phyloP scores from a whole-genome alignment of 345 rosid species.

The Acer yangbiense region DNA sequence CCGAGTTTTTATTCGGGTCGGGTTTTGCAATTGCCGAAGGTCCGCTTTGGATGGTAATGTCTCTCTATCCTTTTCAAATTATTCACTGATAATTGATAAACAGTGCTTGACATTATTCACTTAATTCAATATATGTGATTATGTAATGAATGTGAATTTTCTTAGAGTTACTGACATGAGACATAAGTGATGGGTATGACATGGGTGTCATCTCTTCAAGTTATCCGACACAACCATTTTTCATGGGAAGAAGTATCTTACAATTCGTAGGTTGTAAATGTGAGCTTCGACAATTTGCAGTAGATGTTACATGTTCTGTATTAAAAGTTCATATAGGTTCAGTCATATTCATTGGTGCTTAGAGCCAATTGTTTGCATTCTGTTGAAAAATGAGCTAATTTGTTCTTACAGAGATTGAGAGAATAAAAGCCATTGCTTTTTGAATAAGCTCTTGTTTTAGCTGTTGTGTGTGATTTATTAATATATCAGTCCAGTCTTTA shows the following conservation, averaged over 20 bases:
- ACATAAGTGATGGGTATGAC: no score
- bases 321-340: not conserved
- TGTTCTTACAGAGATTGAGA: not conserved
- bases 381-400: not conserved
- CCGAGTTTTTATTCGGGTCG: conserved; percentile 85
- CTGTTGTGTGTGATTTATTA: not conserved
- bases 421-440: not conserved
- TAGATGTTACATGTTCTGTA: not conserved
- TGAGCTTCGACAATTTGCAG: not conserved
- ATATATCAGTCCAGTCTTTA: not conserved
- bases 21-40: conserved; percentile 97
- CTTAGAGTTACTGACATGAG: no score
- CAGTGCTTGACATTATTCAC: no score
- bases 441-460: not conserved
- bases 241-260: no score
- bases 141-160: no score
- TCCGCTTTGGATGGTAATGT: conserved; percentile 80
- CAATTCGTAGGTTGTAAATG: not conserved
- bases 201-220: no score
- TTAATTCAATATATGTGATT: no score
- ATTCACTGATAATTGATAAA: no score
- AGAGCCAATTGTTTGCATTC: not conserved
- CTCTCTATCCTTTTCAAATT: not conserved
- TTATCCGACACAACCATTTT: no score
- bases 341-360: not conserved